These are phyloP conservation scores for Yamadazyma buinensis DNA, from an alignment of 1,139 yeast species.

Conservation along the genomic window DNA sequence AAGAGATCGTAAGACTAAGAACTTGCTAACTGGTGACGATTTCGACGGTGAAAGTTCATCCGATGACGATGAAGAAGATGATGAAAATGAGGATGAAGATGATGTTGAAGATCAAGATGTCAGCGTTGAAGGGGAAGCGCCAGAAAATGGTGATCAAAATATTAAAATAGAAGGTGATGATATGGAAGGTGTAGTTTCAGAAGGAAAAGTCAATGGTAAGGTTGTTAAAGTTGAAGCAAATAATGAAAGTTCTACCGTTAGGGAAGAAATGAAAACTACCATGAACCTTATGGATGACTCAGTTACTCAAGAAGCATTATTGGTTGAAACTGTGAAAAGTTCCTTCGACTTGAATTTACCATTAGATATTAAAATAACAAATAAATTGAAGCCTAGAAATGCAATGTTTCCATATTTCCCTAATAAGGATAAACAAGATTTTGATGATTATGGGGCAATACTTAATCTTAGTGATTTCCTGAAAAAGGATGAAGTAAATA, in stretches of 20 bases:
- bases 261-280: slow-evolving; percentile 6
- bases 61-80: slow-evolving; percentile 31
- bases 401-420: slow-evolving; percentile 74
- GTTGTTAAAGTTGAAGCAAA: slow-evolving; percentile 1
- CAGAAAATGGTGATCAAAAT: slow-evolving; percentile 4
- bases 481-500: slow-evolving; percentile 49
- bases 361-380: slow-evolving; percentile 64
- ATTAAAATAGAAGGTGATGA: slow-evolving; percentile 6
- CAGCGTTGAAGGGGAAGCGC: slow-evolving; percentile 8
- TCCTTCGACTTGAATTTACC: slow-evolving; percentile 38
- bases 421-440: slow-evolving; percentile 45
- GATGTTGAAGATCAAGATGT: slow-evolving; percentile 1
- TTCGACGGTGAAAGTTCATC: slow-evolving; percentile 36
- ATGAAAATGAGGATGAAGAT: slow-evolving; percentile 17
- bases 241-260: not conserved
- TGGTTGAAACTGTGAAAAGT: slow-evolving; percentile 37
- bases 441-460: slow-evolving; percentile 84
- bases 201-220: slow-evolving; percentile 8
- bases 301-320: slow-evolving; percentile 40
- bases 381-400: slow-evolving; percentile 54
- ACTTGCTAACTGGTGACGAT: slow-evolving; percentile 45
- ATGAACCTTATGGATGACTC: slow-evolving; percentile 23
- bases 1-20: slow-evolving; percentile 52
- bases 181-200: too few relatives aligned
- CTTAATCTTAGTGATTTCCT: slow-evolving; percentile 64